Conservation (phyloP, 2,329 filamentous ascomycete genomes). For the Colletotrichum magnum region DNA sequence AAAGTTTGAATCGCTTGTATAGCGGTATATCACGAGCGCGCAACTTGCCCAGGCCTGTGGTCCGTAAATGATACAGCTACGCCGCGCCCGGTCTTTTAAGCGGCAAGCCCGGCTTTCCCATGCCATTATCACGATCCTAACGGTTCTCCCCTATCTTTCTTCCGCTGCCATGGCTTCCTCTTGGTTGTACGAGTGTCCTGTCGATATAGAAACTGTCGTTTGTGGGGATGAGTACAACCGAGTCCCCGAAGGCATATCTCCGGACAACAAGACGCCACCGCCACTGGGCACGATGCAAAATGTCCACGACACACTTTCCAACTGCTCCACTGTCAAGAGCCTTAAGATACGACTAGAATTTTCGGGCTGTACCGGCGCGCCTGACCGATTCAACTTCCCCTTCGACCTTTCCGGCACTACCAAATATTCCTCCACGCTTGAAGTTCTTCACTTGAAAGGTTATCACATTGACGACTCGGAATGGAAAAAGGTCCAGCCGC, state of each 20-base stretch:
- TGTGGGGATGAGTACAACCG: not conserved
- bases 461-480: slow-evolving; percentile 1
- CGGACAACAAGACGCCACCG: not conserved
- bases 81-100: no score
- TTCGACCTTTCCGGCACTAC: not conserved
- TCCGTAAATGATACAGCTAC: no score
- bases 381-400: not conserved
- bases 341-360: slow-evolving; percentile 3
- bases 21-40: no score
- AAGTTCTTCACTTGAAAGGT: slow-evolving; percentile 5
- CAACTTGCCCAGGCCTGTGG: no score
- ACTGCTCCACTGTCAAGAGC: not conserved
- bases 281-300: not conserved
- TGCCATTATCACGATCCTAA: no score
- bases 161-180: not conserved
- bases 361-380: not conserved
- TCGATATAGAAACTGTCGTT: not conserved
- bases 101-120: no score
- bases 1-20: no score
- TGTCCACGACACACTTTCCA: not conserved
- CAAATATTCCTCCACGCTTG: not conserved
- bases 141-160: no score
- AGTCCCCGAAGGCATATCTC: not conserved
- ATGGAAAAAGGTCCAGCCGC: not conserved
- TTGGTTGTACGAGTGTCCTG: not conserved